These are phyloP conservation scores for Tricholoma hemisulphureum DNA, from an alignment of 768 basidiomycete species.

Conservation along the genomic window DNA sequence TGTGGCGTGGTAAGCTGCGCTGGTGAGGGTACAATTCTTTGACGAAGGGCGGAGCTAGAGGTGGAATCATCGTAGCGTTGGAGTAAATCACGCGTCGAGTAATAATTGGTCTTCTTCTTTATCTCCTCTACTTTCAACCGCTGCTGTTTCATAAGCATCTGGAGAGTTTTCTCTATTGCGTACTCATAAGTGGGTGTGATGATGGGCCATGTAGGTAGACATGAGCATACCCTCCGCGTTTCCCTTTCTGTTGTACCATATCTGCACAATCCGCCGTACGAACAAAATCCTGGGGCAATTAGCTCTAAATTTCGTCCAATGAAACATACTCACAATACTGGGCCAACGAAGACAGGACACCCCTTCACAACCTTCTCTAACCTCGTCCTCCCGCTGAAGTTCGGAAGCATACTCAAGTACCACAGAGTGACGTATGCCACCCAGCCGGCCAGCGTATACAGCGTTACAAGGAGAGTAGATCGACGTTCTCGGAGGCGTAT, in stretches of 20 bases:
- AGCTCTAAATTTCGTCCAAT: neutral
- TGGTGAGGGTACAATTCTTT: constrained; percentile 29
- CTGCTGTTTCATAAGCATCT: constrained; percentile 70
- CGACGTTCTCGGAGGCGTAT: constrained; percentile 84
- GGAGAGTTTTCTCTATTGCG: constrained; percentile 72
- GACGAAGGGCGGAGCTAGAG: constrained; percentile 42
- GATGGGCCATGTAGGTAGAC: neutral
- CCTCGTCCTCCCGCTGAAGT: constrained; percentile 29
- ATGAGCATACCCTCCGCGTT: constrained; percentile 69
- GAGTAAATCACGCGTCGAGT: constrained; percentile 84
- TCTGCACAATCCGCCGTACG: constrained; percentile 74
- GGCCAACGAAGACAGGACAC: constrained; percentile 67
- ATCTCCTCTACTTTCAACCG: constrained; percentile 89
- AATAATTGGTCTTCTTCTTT: constrained; percentile 97
- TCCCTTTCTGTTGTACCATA: constrained; percentile 80
- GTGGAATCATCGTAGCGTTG: constrained; percentile 80
- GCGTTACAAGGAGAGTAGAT: constrained; percentile 70
- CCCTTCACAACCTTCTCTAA: constrained; percentile 46
- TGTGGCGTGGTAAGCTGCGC: constrained; percentile 23
- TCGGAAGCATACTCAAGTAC: constrained; percentile 62
- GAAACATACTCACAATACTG: constrained; percentile 62
- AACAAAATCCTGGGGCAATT: constrained; percentile 59
- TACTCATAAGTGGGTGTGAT: constrained; percentile 1
- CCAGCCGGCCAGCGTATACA: constrained; percentile 78
- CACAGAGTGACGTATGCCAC: constrained; percentile 68